These are phyloP conservation scores for Fusarium pseudocircinatum DNA, from an alignment of 2,329 filamentous ascomycete species.

Conservation along the genomic window DNA sequence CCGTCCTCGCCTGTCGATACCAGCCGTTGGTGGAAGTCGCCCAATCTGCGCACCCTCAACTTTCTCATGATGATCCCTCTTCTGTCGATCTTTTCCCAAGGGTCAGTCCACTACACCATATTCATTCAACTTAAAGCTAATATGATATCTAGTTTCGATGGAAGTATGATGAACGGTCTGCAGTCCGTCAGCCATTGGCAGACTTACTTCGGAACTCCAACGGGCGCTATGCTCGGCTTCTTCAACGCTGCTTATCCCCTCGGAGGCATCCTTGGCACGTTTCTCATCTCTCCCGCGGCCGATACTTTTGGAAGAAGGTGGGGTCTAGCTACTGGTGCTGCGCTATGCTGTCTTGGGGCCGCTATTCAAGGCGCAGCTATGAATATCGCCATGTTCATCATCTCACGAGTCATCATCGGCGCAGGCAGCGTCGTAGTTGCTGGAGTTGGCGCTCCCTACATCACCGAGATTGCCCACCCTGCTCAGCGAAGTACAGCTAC, in stretches of 20 bases:
- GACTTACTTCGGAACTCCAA: neutral
- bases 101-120: too few relatives aligned
- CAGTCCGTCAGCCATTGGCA: neutral
- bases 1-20: neutral
- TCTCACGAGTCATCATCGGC: neutral
- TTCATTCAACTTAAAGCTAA: too few relatives aligned
- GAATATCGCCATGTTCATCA: conserved; percentile 4
- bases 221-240: neutral
- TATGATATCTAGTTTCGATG: neutral
- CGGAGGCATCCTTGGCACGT: neutral
- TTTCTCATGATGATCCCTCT: conserved; percentile 1
- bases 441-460: neutral
- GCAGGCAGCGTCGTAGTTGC: neutral
- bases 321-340: neutral
- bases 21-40: neutral
- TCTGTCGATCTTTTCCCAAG: neutral
- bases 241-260: neutral
- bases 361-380: neutral
- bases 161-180: conserved; percentile 4
- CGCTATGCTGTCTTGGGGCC: neutral
- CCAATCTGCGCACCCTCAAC: neutral
- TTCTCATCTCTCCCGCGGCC: neutral
- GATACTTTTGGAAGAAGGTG: neutral
- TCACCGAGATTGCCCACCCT: neutral
- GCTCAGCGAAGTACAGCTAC: neutral